phyloP scores from a whole-genome alignment of 2,329 filamentous ascomycete genomes.

The Verticillium klebahnii region DNA sequence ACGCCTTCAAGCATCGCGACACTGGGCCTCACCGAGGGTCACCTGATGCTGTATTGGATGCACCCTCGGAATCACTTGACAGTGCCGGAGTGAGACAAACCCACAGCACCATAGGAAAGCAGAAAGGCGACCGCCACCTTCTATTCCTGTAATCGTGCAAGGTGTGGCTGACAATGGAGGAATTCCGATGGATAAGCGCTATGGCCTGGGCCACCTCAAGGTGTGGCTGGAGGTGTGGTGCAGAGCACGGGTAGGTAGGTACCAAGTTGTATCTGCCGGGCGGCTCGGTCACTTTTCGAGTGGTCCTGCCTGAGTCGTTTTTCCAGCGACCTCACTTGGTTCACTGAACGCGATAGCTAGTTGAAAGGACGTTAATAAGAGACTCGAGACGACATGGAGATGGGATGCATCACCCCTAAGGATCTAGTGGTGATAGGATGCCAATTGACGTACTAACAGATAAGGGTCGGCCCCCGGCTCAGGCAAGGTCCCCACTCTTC shows the following conservation, averaged over 20 bases:
- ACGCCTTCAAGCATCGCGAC: background rate
- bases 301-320: too few species aligned
- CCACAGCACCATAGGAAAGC: background rate
- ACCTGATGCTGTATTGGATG: constrained; percentile 10
- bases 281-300: too few species aligned
- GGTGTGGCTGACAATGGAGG: background rate
- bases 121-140: background rate
- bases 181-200: background rate
- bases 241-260: background rate
- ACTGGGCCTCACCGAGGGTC: constrained; percentile 11
- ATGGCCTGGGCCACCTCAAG: background rate
- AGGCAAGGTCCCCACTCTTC: background rate
- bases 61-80: constrained; percentile 12
- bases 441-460: background rate
- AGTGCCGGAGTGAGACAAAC: constrained; percentile 12
- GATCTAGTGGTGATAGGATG: too few species aligned
- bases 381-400: too few species aligned
- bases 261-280: background rate
- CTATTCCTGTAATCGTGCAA: background rate
- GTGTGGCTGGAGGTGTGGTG: background rate
- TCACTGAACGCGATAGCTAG: too few species aligned
- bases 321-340: too few species aligned
- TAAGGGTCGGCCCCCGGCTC: background rate
- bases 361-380: too few species aligned
- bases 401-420: too few species aligned